phyloP scores from a whole-genome alignment of 2,329 filamentous ascomycete species.

The Alternaria postmessia region DNA sequence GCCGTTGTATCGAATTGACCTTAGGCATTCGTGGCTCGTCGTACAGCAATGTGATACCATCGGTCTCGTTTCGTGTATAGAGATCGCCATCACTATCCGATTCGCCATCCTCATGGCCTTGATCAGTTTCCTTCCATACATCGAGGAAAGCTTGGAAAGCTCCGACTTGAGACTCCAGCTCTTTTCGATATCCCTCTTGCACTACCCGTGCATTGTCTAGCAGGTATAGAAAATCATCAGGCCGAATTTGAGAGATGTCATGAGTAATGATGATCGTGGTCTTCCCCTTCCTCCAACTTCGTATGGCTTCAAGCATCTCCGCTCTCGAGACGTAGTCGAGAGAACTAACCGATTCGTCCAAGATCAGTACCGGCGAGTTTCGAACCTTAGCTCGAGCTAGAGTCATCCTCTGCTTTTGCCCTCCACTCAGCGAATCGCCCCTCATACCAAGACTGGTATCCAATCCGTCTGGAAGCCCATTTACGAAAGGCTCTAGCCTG shows the following conservation, averaged over 20 bases:
- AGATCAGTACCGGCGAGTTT: constrained; percentile 79
- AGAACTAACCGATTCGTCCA: constrained; percentile 89
- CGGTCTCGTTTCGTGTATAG: constrained; percentile 20
- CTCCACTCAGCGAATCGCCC: constrained; percentile 80
- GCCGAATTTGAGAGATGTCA: constrained; percentile 77
- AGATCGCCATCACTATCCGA: constrained; percentile 9
- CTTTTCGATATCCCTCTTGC: constrained; percentile 70
- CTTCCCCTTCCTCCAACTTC: constrained; percentile 78
- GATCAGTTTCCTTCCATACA: constrained; percentile 15
- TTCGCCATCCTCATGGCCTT: neutral
- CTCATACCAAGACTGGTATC: constrained; percentile 75
- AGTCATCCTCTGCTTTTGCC: constrained; percentile 82
- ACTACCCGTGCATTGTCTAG: constrained; percentile 74
- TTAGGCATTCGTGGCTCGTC: constrained; percentile 21
- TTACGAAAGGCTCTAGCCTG: constrained; percentile 72
- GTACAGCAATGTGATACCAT: constrained; percentile 30
- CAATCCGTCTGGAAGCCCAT: constrained; percentile 72
- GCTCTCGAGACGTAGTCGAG: constrained; percentile 76
- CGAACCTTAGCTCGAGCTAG: constrained; percentile 80
- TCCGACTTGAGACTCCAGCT: constrained; percentile 58
- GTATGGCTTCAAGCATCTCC: constrained; percentile 76
- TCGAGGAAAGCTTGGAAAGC: constrained; percentile 55
- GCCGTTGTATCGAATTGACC: constrained; percentile 17
- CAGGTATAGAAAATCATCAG: constrained; percentile 80
- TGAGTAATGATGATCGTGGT: constrained; percentile 96